These are phyloP conservation scores for Podila clonocystis DNA, from an alignment of 192 early-diverging fungal species.

Conservation along the genomic window DNA sequence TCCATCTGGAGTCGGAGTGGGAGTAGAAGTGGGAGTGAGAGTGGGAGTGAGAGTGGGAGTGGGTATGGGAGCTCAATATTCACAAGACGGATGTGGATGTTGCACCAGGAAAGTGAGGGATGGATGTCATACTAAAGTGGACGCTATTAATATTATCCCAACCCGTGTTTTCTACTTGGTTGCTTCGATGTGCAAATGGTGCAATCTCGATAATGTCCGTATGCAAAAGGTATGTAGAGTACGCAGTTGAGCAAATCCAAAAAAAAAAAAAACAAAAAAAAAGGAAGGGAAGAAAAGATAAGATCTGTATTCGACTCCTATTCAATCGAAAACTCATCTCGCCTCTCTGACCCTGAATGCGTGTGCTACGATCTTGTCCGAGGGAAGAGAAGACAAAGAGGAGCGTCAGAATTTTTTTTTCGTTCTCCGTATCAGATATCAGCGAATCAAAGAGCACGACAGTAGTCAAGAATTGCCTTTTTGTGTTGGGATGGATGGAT, in stretches of 20 bases:
- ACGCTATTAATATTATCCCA: no score
- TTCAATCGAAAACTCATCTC: conserved; percentile 5
- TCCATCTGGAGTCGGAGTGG: neutral
- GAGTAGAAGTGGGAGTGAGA: no score
- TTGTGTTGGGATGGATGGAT: neutral
- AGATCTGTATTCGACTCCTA: neutral
- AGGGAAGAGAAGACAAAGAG: neutral
- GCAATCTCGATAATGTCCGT: no score
- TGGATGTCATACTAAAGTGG: no score
- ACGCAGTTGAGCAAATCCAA: neutral
- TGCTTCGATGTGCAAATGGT: no score
- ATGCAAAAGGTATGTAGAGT: no score
- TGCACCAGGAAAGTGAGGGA: neutral
- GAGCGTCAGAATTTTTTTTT: neutral
- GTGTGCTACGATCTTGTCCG: conserved; percentile 1
- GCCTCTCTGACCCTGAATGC: neutral
- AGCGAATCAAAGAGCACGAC: neutral
- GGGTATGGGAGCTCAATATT: neutral
- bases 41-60: no score
- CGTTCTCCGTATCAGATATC: neutral
- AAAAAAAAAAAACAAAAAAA: neutral
- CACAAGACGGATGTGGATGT: neutral
- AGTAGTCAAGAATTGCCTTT: no score
- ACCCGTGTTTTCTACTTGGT: no score
- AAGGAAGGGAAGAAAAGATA: neutral